Evolutionary conservation across 352 stramenopile species (phyloP).

Genomic region (Phytophthora crassamura): DNA sequence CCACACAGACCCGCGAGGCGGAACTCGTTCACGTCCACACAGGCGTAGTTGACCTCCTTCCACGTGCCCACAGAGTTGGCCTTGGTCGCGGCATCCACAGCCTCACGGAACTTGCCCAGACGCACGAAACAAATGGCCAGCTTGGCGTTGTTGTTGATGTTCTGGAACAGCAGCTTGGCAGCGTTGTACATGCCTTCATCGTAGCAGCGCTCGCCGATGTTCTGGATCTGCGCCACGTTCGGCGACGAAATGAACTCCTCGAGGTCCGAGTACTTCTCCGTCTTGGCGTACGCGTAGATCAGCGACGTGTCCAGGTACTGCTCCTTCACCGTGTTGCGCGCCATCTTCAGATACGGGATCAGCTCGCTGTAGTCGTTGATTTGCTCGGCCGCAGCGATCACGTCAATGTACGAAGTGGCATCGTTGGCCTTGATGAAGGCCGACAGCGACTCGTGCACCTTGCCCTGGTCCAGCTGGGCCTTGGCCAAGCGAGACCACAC

Average conservation of each 20-base stretch:
- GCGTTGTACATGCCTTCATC: conserved; percentile 99
- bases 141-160: conserved; percentile 99
- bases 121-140: conserved; percentile 99
- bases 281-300: conserved; percentile 99
- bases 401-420: conserved; percentile 96
- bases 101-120: conserved; percentile 99
- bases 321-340: conserved; percentile 98
- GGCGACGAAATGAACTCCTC: conserved; percentile 99
- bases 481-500: conserved; percentile 99
- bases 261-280: conserved; percentile 98
- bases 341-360: conserved; percentile 99
- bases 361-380: conserved; percentile 97
- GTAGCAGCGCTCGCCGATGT: conserved; percentile 98
- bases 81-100: conserved; percentile 98
- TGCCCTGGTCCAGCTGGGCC: conserved; percentile 96
- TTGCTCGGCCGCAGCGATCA: conserved; percentile 97
- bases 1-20: conserved; percentile 97
- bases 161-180: conserved; percentile 99
- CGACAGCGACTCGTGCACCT: conserved; percentile 97
- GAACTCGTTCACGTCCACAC: conserved; percentile 98
- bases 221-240: conserved; percentile 99
- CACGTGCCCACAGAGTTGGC: conserved; percentile 99
- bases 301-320: conserved; percentile 99
- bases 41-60: conserved; percentile 99
- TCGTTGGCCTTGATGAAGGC: conserved; percentile 99